These are phyloP conservation scores for Isoetes taiwanensis DNA, from an alignment of 75 land plant genomes.

Conservation along the genomic window DNA sequence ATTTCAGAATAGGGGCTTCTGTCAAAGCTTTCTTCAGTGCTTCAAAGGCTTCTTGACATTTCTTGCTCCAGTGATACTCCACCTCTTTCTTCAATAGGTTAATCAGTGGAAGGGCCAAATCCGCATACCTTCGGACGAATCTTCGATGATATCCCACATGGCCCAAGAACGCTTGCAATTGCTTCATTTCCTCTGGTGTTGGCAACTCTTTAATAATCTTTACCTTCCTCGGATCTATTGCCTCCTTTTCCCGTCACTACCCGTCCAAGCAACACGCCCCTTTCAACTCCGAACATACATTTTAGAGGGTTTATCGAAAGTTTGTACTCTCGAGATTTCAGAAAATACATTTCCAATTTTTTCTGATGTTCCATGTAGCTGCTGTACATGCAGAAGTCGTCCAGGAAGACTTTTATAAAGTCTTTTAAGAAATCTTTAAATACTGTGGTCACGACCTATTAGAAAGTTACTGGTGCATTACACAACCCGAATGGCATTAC, in stretches of 20 bases:
- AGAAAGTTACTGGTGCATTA: neutral
- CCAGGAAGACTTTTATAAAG: too few species aligned
- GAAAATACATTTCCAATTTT: too few species aligned
- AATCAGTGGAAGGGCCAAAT: constrained; percentile 8
- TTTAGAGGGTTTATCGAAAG: neutral
- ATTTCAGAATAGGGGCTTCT: too few species aligned
- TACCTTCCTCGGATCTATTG: constrained; percentile 8
- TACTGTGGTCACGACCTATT: too few species aligned
- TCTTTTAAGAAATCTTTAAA: too few species aligned
- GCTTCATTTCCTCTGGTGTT: neutral
- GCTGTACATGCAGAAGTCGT: too few species aligned
- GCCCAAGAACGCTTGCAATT: constrained; percentile 14
- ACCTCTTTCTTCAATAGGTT: constrained; percentile 9
- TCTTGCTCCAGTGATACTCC: neutral
- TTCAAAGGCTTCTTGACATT: too few species aligned
- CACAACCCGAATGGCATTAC: constrained; percentile 6
- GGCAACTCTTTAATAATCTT: constrained; percentile 7
- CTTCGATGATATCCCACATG: constrained; percentile 10
- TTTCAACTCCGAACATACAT: neutral
- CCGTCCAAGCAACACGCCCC: constrained; percentile 8
- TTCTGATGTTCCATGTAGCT: too few species aligned
- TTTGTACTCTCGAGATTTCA: neutral
- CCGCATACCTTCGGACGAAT: constrained; percentile 9
- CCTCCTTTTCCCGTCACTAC: constrained; percentile 7
- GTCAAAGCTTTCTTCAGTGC: too few species aligned